Percentiles rank a stretch among this genome's conserved stretches.
Conservation (phyloP, 257 asterid species). For the Gentiana macrophylla region DNA sequence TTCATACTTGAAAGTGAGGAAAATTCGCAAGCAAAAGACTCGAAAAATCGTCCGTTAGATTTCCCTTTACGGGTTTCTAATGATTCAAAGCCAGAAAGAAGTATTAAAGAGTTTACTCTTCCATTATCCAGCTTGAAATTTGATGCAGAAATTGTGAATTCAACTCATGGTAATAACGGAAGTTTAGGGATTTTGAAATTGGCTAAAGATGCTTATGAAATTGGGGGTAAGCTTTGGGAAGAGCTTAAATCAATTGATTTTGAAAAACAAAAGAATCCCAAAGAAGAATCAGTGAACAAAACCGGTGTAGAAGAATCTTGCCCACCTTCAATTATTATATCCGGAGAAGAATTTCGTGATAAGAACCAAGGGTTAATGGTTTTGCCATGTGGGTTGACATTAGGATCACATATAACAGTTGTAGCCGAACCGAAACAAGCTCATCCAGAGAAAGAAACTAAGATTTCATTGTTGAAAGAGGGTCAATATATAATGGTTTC, state of each 20-base stretch:
- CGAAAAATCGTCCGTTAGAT: conserved; percentile 60
- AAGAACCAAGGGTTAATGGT: conserved; percentile 43
- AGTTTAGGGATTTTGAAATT: conserved; percentile 35
- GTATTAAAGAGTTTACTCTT: conserved; percentile 5
- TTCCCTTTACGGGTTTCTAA: conserved; percentile 19
- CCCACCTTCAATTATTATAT: conserved; percentile 48
- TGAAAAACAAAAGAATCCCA: conserved; percentile 6
- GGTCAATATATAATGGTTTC: conserved; percentile 86
- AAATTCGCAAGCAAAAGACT: conserved; percentile 41
- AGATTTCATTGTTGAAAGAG: conserved; percentile 60
- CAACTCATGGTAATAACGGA: conserved; percentile 8
- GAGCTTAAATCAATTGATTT: conserved; percentile 38
- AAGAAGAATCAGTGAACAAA: background rate
- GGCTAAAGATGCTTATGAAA: conserved; percentile 58
- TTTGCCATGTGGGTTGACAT: conserved; percentile 77
- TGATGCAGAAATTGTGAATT: conserved; percentile 8
- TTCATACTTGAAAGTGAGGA: conserved; percentile 65
- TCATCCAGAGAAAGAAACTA: conserved; percentile 61
- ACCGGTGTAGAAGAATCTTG: conserved; percentile 28
- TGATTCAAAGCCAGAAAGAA: conserved; percentile 34
- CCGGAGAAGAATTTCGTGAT: conserved; percentile 40
- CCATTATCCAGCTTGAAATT: conserved; percentile 19
- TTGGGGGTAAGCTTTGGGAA: conserved; percentile 68
- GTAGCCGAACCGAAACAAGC: conserved; percentile 71
- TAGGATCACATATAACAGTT: conserved; percentile 78